A percentile compares a stretch with the other conserved stretches of the same genome.
phyloP scores from a whole-genome alignment of 2,329 filamentous ascomycete species.

The Zymoseptoria passerinii region DNA sequence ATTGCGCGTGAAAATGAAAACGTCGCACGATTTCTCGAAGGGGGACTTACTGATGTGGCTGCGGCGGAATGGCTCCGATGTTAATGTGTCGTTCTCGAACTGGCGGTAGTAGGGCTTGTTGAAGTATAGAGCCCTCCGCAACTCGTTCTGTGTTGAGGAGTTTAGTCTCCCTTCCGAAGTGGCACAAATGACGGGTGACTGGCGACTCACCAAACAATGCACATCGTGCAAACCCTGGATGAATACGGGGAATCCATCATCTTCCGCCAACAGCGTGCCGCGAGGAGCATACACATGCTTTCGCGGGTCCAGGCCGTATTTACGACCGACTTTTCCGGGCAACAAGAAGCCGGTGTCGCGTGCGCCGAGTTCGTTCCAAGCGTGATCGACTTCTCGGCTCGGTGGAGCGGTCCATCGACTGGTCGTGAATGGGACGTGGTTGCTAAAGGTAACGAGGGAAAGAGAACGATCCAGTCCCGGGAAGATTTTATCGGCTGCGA shows the following conservation, averaged over 20 bases:
- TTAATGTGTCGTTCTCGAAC: background rate
- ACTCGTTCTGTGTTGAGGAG: background rate
- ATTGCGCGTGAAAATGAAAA: too few species aligned
- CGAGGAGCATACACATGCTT: conserved; percentile 4
- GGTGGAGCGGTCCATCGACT: conserved; percentile 5
- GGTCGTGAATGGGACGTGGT: conserved; percentile 1
- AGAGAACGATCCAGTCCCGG: conserved; percentile 1
- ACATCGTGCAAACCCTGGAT: background rate
- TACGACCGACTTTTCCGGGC: conserved; percentile 1
- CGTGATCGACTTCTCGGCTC: conserved; percentile 5
- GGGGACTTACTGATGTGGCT: conserved; percentile 1
- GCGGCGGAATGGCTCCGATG: background rate
- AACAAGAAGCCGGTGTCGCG: conserved; percentile 4
- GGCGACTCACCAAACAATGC: background rate
- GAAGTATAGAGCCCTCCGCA: background rate
- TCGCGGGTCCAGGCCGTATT: conserved; percentile 4
- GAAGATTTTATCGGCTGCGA: background rate
- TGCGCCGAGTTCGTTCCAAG: conserved; percentile 7
- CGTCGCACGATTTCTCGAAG: too few species aligned
- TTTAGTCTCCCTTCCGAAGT: too few species aligned
- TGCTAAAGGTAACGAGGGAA: conserved; percentile 3
- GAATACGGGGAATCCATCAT: background rate
- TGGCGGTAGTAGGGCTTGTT: background rate
- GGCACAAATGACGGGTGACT: too few species aligned
- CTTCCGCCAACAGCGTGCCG: background rate